Conservation (phyloP, 345 rosid genomes). For the Boechera retrofracta region DNA sequence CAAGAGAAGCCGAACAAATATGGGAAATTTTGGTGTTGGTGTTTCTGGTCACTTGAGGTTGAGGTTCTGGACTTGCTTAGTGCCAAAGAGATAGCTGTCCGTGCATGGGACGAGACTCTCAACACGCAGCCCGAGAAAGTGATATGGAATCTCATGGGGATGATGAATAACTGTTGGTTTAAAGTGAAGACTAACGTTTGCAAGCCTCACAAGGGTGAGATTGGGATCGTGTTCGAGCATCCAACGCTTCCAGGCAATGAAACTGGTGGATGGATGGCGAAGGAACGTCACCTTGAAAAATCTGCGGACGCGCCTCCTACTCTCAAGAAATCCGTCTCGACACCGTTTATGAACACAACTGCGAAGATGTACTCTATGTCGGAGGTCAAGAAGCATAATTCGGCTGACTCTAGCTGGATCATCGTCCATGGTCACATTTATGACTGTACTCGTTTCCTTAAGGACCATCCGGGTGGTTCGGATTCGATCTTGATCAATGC, state of each 20-base stretch:
- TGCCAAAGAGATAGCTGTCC: conserved; percentile 83
- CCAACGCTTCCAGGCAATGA: conserved; percentile 88
- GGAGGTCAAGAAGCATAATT: conserved; percentile 74
- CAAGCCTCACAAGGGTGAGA: conserved; percentile 81
- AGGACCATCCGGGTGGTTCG: conserved; percentile 88
- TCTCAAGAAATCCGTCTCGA: conserved; percentile 77
- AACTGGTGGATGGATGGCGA: conserved; percentile 98
- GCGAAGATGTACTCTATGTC: conserved; percentile 64
- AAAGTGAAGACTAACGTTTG: conserved; percentile 75
- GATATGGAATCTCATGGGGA: conserved; percentile 97
- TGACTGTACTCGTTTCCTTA: conserved; percentile 84
- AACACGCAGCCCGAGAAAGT: conserved; percentile 93
- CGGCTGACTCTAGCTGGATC: conserved; percentile 84
- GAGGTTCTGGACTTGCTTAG: conserved; percentile 77
- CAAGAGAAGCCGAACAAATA: conserved; percentile 73
- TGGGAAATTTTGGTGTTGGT: conserved; percentile 93
- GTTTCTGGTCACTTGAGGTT: conserved; percentile 88
- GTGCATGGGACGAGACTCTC: conserved; percentile 93
- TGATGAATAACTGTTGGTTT: conserved; percentile 99
- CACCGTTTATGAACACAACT: conserved; percentile 86
- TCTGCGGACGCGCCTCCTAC: conserved; percentile 50
- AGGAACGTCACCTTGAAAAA: conserved; percentile 68
- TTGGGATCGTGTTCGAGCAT: conserved; percentile 89
- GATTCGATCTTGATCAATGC: conserved; percentile 89
- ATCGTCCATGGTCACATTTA: conserved; percentile 90